Conservation (phyloP, 2,329 filamentous ascomycete genomes). For the Colletotrichum sp. region DNA sequence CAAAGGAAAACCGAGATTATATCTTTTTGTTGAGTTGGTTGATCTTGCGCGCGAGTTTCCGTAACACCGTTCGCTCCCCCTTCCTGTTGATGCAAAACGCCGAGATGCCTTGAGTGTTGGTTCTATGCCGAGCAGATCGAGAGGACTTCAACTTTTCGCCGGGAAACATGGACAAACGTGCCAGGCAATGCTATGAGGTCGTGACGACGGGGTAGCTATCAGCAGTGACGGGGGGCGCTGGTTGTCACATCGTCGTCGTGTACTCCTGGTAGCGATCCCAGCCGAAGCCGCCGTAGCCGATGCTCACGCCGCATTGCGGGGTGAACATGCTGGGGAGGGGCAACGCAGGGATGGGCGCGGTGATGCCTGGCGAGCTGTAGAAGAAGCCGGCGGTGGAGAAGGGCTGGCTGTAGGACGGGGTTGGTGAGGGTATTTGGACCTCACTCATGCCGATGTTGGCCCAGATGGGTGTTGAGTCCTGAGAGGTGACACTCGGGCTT, state of each 20-base stretch:
- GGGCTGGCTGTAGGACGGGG: constrained; percentile 80
- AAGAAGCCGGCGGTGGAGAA: constrained; percentile 76
- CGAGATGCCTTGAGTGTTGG: constrained; percentile 40
- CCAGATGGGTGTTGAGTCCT: constrained; percentile 81
- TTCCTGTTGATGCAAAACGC: constrained; percentile 46
- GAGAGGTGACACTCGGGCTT: constrained; percentile 79
- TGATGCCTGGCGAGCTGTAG: constrained; percentile 80
- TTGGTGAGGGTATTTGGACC: constrained; percentile 77
- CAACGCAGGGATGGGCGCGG: constrained; percentile 76
- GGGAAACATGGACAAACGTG: constrained; percentile 34
- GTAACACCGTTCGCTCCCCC: constrained; percentile 42
- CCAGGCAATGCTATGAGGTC: constrained; percentile 45
- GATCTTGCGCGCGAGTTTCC: constrained; percentile 40
- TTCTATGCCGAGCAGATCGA: constrained; percentile 28
- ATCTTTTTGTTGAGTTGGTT: constrained; percentile 31
- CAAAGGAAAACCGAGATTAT: constrained; percentile 26
- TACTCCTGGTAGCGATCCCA: constrained; percentile 90
- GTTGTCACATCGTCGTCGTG: constrained; percentile 84
- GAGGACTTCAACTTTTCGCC: constrained; percentile 29
- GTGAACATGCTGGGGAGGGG: constrained; percentile 87
- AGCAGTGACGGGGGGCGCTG: constrained; percentile 50
- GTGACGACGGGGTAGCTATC: constrained; percentile 54
- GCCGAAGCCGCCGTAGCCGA: constrained; percentile 79
- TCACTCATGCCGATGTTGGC: constrained; percentile 78
- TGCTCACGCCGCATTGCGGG: constrained; percentile 82